Base-by-base conservation (phyloP, 352 stramenopile species). In the Phytopythium chamaehyphon region DNA sequence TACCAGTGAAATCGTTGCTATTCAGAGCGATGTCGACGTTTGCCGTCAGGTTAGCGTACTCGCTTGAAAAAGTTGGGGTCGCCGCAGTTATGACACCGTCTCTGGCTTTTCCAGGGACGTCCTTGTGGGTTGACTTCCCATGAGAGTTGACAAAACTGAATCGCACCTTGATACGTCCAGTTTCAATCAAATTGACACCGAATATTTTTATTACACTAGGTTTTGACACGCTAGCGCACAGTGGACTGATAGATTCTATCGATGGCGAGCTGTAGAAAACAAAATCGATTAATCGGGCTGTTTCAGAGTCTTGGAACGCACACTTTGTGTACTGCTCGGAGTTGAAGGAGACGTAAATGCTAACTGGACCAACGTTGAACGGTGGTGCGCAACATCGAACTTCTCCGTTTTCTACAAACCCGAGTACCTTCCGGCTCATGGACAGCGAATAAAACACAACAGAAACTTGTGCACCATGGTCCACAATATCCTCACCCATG, bases 291-390 rank as follows among this genome's bases (percentile, higher is more conserved):
- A 54, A 57, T 3, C 38, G 46, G 24, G 63, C 67, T 0, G 67
- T 73, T 35, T 84, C 69, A 1, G 64, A 66, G 22, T 90, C 79
- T 18, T 66, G 43, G 40, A 93, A 82, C 9, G 63, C 59, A 42
- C 82, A 93, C 19, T 83, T 71, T 0, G 71, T 83, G 57, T 90
- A 93, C 63, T 93, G 82, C 40, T 89, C 77, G 5, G 56, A 68
- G 50, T 93, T 93, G 24, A 93, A 55, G 2, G 82, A 88, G 2
- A 93, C 65, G 31, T 73, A 93, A 14, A 93, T 54, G 2, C 66
- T 43, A 2, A 68, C 76, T 5, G 62, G 40, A 0, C 80, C 82
- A n/a, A 79, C 67, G 15, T 71, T 68, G 57, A 88, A 90, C 19
- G 76, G 65, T 8, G 82, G 82, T 3, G 74, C 71, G 42, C 76